phyloP scores from a whole-genome alignment of 805 yeast genomes.

The Metschnikowia hibisci region DNA sequence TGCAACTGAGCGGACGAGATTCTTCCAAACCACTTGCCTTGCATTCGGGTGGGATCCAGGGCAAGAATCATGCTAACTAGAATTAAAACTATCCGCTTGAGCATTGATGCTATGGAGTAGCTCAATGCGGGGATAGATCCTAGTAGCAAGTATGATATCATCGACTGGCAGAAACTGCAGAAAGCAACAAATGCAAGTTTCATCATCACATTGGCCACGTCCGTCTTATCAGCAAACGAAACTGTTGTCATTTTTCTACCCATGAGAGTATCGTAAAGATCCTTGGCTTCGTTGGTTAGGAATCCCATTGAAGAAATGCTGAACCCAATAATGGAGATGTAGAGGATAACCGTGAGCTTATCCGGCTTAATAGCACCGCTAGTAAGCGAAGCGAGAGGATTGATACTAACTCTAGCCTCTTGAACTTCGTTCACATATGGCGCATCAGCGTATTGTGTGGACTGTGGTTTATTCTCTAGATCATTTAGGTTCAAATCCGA shows the following conservation, averaged over 20 bases:
- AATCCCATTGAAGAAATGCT: conserved; percentile 71
- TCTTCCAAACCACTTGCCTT: conserved; percentile 26
- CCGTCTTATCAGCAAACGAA: conserved; percentile 9
- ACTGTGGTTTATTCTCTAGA: conserved; percentile 9
- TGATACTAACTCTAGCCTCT: conserved; percentile 17
- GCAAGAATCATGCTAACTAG: conserved; percentile 62
- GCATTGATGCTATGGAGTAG: conserved; percentile 80
- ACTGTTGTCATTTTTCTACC: conserved; percentile 11
- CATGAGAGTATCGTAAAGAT: conserved; percentile 10
- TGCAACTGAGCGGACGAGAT: conserved; percentile 43
- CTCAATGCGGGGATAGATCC: conserved; percentile 82
- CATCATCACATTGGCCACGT: conserved; percentile 35
- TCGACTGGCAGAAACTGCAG: conserved; percentile 74
- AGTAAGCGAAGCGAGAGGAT: conserved; percentile 18
- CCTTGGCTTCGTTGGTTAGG: conserved; percentile 55
- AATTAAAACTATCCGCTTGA: conserved; percentile 84
- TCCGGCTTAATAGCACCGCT: conserved; percentile 51
- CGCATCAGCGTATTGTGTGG: not conserved
- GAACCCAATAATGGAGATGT: conserved; percentile 73
- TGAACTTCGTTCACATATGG: conserved; percentile 12
- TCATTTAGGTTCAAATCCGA: conserved; percentile 32
- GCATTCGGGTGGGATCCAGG: conserved; percentile 35
- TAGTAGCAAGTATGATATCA: conserved; percentile 74
- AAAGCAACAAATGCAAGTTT: conserved; percentile 63
- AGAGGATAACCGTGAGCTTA: conserved; percentile 73